phyloP scores from a whole-genome alignment of 2,329 filamentous ascomycete genomes.

The Torrubiella hemipterigena region DNA sequence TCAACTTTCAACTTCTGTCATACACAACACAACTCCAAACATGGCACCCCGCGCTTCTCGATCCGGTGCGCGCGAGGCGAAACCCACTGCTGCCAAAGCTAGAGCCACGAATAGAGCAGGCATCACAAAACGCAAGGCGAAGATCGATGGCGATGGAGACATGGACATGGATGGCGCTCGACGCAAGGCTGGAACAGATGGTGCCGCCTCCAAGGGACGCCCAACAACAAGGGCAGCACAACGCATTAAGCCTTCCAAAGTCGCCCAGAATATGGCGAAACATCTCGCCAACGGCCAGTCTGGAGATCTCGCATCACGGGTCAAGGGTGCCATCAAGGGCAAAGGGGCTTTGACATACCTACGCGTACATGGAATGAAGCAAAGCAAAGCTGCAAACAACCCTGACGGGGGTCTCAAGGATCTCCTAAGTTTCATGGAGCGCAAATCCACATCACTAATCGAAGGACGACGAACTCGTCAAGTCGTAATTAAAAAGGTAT shows the following conservation, averaged over 20 bases:
- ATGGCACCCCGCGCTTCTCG: too few relatives aligned
- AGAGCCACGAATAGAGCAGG: conserved; percentile 30
- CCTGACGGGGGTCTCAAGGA: conserved; percentile 53
- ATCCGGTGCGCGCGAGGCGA: conserved; percentile 19
- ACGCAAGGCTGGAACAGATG: conserved; percentile 12
- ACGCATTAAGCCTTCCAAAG: conserved; percentile 16
- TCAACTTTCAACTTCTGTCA: too few relatives aligned
- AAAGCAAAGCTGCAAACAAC: conserved; percentile 57
- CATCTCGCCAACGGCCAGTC: conserved; percentile 24
- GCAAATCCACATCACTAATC: conserved; percentile 49
- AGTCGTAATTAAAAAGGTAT: conserved; percentile 67
- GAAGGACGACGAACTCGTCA: conserved; percentile 30
- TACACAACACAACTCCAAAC: too few relatives aligned
- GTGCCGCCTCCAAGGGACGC: conserved; percentile 16
- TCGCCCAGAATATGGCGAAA: conserved; percentile 30
- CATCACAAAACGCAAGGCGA: conserved; percentile 36
- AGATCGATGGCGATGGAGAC: conserved; percentile 44
- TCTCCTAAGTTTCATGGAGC: conserved; percentile 57
- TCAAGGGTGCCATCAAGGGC: conserved; percentile 17
- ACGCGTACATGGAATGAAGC: conserved; percentile 49
- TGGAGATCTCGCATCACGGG: conserved; percentile 19
- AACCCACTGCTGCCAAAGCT: conserved; percentile 15
- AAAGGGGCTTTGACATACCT: conserved; percentile 20
- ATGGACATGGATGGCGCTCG: conserved; percentile 41
- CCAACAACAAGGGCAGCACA: conserved; percentile 15